Percentiles rank a stretch among this genome's conserved stretches.
These are phyloP conservation scores for Oryza nivara DNA, from an alignment of 176 grass and related monocot genomes.

Conservation along the genomic window DNA sequence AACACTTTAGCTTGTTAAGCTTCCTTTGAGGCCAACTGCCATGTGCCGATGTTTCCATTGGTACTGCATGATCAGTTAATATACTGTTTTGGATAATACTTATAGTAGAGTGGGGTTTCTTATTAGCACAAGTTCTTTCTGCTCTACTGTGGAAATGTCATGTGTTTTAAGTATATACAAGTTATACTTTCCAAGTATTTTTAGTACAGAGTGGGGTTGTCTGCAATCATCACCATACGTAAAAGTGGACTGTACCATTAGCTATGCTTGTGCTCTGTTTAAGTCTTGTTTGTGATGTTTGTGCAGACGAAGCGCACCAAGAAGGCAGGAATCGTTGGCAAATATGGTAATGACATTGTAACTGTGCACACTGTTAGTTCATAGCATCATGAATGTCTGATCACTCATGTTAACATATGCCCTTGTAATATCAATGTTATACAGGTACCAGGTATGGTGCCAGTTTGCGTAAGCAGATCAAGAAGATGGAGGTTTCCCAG, in stretches of 20 bases:
- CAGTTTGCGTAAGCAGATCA: slow-evolving; percentile 88
- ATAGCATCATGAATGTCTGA: background rate
- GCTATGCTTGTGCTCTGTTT: background rate
- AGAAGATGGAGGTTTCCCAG: slow-evolving; percentile 92
- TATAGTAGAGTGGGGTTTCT: background rate
- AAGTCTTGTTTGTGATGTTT: slow-evolving; percentile 15
- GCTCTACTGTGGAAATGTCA: background rate
- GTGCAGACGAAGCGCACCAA: slow-evolving; percentile 86
- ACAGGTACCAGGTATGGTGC: slow-evolving; percentile 84
- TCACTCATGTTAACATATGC: background rate
- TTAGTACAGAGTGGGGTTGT: background rate
- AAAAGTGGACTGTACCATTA: background rate
- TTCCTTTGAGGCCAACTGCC: background rate
- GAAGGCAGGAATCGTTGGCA: slow-evolving; percentile 89
- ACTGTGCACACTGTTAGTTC: background rate
- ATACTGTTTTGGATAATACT: too few relatives aligned
- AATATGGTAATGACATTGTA: slow-evolving; percentile 63
- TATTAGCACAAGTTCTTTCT: background rate
- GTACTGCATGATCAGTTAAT: background rate
- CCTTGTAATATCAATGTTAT: slow-evolving; percentile 27
- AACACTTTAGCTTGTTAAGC: background rate
- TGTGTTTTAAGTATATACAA: background rate
- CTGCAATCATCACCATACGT: background rate
- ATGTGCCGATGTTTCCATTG: background rate
- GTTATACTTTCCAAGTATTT: background rate